A percentile compares a stretch with the other conserved stretches of the same genome.
Evolutionary conservation across 345 rosid species (phyloP).

Genomic region (Raphanus sativus): DNA sequence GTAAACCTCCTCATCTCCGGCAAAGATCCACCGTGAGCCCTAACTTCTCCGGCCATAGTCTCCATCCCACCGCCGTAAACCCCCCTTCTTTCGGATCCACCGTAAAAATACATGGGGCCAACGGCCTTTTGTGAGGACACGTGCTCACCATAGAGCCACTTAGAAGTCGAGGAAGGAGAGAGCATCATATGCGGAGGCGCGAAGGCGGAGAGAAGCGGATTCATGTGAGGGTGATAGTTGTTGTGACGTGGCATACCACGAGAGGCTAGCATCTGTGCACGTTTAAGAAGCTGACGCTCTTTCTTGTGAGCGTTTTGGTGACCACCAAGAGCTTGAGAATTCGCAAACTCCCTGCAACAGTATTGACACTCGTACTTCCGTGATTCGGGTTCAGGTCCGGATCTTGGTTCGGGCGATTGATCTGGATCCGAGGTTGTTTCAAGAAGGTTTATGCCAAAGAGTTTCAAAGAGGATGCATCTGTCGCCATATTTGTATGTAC

Average conservation of each 20-base stretch:
- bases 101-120: constrained; percentile 29
- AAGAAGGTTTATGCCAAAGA: constrained; percentile 62
- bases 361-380: constrained; percentile 86
- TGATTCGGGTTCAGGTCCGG: constrained; percentile 37
- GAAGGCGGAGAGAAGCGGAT: constrained; percentile 61
- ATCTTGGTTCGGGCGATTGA: constrained; percentile 22
- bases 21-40: constrained; percentile 28
- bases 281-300: constrained; percentile 75
- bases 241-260: constrained; percentile 37
- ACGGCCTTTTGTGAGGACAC: constrained; percentile 34
- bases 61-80: constrained; percentile 28
- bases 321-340: constrained; percentile 80
- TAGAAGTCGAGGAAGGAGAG: constrained; percentile 20
- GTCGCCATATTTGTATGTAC: constrained; percentile 34
- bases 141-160: constrained; percentile 34
- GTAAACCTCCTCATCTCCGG: constrained; percentile 45
- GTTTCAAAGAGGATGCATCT: constrained; percentile 48
- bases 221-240: constrained; percentile 7
- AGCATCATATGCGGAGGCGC: constrained; percentile 44
- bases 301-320: constrained; percentile 88
- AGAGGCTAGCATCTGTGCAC: constrained; percentile 67
- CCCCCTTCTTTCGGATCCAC: constrained; percentile 15
- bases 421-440: constrained; percentile 31
- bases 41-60: constrained; percentile 27
- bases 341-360: constrained; percentile 72